These are phyloP conservation scores for Bocquillonia castaneifolia DNA, from an alignment of 441 rosid species.

Conservation along the genomic window DNA sequence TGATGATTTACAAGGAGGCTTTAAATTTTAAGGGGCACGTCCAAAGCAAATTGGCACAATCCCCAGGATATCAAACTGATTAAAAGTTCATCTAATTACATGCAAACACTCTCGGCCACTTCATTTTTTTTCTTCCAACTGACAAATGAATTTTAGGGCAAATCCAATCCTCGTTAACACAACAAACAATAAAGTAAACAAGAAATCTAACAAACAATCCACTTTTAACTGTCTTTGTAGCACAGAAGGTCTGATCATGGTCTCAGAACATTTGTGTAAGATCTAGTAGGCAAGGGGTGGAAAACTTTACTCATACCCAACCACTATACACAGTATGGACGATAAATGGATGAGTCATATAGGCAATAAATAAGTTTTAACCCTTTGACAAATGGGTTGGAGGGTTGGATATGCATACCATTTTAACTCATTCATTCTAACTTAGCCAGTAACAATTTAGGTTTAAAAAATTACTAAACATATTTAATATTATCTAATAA, in stretches of 20 bases:
- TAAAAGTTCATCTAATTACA: background rate
- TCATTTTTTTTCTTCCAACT: background rate
- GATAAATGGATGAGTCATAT: too few species aligned
- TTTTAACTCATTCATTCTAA: too few species aligned
- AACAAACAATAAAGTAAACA: too few species aligned
- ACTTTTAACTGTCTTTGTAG: background rate
- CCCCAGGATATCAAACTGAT: background rate
- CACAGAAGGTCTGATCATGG: background rate
- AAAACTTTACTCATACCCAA: too few species aligned
- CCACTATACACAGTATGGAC: too few species aligned
- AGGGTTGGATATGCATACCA: too few species aligned
- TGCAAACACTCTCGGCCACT: background rate
- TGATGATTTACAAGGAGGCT: background rate
- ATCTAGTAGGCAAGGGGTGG: too few species aligned
- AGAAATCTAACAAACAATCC: background rate
- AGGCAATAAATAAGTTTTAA: too few species aligned
- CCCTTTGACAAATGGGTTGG: too few species aligned
- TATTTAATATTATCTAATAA: too few species aligned
- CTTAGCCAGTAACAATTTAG: too few species aligned
- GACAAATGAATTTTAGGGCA: background rate
- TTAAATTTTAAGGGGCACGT: background rate
- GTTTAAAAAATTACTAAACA: too few species aligned
- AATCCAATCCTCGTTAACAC: background rate
- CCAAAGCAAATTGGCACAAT: background rate
- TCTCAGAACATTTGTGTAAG: background rate